phyloP scores from a whole-genome alignment of 805 yeast genomes.

The Ascoidea asiatica region DNA sequence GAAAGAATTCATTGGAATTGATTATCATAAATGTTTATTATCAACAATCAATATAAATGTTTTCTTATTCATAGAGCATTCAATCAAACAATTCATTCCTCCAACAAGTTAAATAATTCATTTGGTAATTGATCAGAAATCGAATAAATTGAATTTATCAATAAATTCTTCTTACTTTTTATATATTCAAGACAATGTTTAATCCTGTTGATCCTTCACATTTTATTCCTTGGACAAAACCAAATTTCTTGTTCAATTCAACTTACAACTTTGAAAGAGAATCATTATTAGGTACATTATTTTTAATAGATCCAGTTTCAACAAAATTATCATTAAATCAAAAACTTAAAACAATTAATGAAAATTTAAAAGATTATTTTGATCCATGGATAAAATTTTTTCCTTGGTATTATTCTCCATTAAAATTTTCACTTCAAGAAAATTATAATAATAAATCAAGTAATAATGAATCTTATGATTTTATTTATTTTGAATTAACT shows the following conservation, averaged over 20 bases:
- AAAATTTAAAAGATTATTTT: too few species aligned
- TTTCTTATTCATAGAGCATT: too few species aligned
- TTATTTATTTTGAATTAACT: slow-evolving; percentile 25
- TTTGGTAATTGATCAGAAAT: too few species aligned
- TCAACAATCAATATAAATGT: too few species aligned
- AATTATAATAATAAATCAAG: background rate
- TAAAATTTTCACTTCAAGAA: background rate
- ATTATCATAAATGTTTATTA: too few species aligned
- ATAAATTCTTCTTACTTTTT: too few species aligned
- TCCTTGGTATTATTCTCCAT: slow-evolving; percentile 7
- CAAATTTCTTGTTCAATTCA: background rate
- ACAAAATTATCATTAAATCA: background rate
- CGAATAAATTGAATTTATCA: too few species aligned
- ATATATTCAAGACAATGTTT: background rate
- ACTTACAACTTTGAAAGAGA: background rate
- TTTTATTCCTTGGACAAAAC: background rate
- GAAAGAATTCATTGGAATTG: too few species aligned
- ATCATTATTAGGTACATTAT: background rate
- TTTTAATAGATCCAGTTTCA: background rate
- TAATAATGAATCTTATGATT: slow-evolving; percentile 8
- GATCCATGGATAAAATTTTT: background rate
- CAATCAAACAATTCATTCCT: too few species aligned
- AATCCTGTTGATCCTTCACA: background rate
- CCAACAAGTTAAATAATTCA: too few species aligned
- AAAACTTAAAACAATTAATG: background rate